Evolutionary conservation across 108 stramenopile species (phyloP).

Genomic region (Pseudonitzschia multistriata): DNA sequence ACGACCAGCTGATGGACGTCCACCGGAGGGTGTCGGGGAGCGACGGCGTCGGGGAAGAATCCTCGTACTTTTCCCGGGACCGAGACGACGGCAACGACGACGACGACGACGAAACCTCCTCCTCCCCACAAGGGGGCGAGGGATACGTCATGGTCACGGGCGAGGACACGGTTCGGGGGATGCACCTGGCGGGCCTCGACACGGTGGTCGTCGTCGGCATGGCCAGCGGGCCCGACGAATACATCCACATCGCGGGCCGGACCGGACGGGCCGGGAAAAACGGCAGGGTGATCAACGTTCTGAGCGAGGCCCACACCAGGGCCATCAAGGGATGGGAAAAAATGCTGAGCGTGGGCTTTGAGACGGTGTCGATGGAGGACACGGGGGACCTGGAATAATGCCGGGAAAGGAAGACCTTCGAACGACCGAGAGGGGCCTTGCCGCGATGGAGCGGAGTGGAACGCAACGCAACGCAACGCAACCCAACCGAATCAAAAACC

Average conservation of each 20-base stretch:
- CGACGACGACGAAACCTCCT: not conserved
- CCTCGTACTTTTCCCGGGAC: conserved; percentile 15
- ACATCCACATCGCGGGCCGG: conserved; percentile 94
- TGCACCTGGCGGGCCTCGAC: conserved; percentile 87
- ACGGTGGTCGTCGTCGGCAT: conserved; percentile 81
- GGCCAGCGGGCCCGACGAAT: conserved; percentile 89
- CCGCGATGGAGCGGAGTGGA: too few relatives aligned
- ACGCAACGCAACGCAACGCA: too few relatives aligned
- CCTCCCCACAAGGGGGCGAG: too few relatives aligned
- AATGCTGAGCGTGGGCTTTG: conserved; percentile 63
- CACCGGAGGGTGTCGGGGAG: conserved; percentile 77
- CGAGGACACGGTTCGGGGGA: conserved; percentile 90
- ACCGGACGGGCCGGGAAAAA: conserved; percentile 83
- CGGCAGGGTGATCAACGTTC: conserved; percentile 75
- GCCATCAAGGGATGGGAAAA: conserved; percentile 71
- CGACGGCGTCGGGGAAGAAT: conserved; percentile 65
- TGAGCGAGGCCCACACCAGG: conserved; percentile 65
- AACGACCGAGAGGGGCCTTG: not conserved
- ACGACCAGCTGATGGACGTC: conserved; percentile 72
- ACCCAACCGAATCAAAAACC: too few relatives aligned
- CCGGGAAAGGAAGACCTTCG: not conserved
- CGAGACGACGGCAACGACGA: not conserved
- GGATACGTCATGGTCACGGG: conserved; percentile 83
- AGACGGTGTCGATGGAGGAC: conserved; percentile 4
- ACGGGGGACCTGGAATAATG: not conserved